Base-by-base conservation (phyloP, 1,284 basidiomycete genomes). In the Puccinia coronata region DNA sequence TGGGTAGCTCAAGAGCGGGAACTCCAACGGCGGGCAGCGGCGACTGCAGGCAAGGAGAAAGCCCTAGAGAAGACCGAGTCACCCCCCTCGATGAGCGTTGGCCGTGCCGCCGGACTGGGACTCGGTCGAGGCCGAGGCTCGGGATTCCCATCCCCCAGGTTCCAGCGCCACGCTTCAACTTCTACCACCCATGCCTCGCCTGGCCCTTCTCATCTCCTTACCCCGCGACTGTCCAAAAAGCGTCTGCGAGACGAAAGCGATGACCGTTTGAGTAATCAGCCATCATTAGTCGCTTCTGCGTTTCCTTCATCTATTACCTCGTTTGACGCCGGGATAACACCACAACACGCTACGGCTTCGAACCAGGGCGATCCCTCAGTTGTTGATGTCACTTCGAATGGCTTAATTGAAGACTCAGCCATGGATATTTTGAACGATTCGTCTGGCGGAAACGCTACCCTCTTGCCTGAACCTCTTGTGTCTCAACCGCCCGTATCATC, bases 1-100 rank as follows among this genome's bases (percentile, higher is more conserved):
- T 71, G 78, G 67, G 67, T 80, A 1, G 78, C 78, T 34, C 78
- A 72, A 63, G 78, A 80, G 31, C 53, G 78, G 11, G 78, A 80
- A 34, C 34, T 72, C 36, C 69, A 72, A 47, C 78, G 78, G 28
- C 69, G 67, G 41, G 76, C 76, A 34, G 76, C 76, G 1, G 76
- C 65, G 14, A 34, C 67, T 9, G 69, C 34, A 9, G 47, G 69
- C 28, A 80, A 80, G 43, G 55, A 72, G 41, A 80, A 79, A 51
- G 55, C 47, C 12, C 23, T 20, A 25, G n/a, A 67, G 31, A 71
- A 71, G 36, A 73, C 34, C 34, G 71, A 73, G n/a, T 73, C 71
- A 39, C 53, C 53, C 9, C 71, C 71, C 18, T 28, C 67, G 28
- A 70, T 70, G n/a, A n/a, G n/a, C 9, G 51, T n/a, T 25, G 36